Conservation (phyloP, 164 flowering plant species). For the Nymphaea colorata region DNA sequence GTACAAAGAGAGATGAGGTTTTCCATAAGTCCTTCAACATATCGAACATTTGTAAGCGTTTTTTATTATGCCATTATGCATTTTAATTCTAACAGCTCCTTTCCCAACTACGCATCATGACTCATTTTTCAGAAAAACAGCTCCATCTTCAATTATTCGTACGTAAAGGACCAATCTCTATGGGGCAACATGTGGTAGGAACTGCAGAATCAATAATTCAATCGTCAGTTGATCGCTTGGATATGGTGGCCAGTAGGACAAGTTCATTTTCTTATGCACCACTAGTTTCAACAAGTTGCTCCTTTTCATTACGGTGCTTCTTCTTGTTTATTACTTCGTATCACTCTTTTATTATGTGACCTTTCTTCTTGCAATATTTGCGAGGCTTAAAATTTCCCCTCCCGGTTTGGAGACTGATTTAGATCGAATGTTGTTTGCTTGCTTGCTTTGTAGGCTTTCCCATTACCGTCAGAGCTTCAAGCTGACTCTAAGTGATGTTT, state of each 20-base stretch:
- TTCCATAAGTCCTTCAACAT: neutral
- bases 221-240: neutral
- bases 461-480: neutral
- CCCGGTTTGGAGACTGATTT: neutral
- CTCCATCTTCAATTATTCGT: neutral
- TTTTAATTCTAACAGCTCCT: neutral
- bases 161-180: neutral
- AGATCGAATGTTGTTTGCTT: neutral
- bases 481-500: neutral
- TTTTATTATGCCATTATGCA: neutral
- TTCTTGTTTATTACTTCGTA: neutral
- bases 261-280: neutral
- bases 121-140: neutral
- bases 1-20: slow-evolving; percentile 1
- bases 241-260: neutral
- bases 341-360: neutral
- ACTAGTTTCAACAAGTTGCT: neutral
- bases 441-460: neutral
- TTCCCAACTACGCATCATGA: neutral
- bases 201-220: slow-evolving; percentile 1
- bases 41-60: neutral
- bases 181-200: neutral
- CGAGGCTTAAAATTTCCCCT: neutral
- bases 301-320: neutral
- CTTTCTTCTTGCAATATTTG: neutral